Evolutionary conservation across 345 rosid species (phyloP).

Genomic region (Pelargonium nanum): DNA sequence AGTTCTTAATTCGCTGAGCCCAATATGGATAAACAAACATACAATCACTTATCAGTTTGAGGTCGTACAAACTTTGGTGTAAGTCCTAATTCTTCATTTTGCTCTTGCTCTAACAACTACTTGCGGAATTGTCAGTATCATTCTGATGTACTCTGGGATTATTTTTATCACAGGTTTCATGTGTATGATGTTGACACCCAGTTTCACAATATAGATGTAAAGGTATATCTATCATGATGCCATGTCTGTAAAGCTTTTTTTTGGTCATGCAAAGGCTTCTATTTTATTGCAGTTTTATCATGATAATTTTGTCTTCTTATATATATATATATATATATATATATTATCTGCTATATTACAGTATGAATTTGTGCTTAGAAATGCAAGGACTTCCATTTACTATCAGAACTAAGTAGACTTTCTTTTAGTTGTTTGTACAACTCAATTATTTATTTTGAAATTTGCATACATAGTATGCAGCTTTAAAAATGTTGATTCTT

Average conservation of each 20-base stretch:
- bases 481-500: neutral
- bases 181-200: conserved; percentile 74
- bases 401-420: neutral
- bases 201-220: conserved; percentile 53
- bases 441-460: too few species aligned
- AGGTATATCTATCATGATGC: conserved; percentile 33
- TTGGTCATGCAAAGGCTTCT: neutral
- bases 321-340: too few species aligned
- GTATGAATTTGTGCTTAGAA: neutral
- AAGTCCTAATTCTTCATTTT: conserved; percentile 25
- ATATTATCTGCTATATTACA: too few species aligned
- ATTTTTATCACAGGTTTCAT: conserved; percentile 35
- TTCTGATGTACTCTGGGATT: neutral
- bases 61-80: conserved; percentile 65
- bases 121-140: neutral
- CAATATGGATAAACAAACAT: conserved; percentile 58
- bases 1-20: conserved; percentile 66
- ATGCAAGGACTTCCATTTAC: too few species aligned
- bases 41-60: conserved; percentile 54
- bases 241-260: conserved; percentile 1
- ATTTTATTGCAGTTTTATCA: too few species aligned
- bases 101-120: neutral
- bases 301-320: too few species aligned
- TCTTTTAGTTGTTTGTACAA: neutral
- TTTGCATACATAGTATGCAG: neutral